Evolutionary conservation across 192 early-diverging fungal genomes (phyloP).

Genomic region (Geranomyces variabilis): DNA sequence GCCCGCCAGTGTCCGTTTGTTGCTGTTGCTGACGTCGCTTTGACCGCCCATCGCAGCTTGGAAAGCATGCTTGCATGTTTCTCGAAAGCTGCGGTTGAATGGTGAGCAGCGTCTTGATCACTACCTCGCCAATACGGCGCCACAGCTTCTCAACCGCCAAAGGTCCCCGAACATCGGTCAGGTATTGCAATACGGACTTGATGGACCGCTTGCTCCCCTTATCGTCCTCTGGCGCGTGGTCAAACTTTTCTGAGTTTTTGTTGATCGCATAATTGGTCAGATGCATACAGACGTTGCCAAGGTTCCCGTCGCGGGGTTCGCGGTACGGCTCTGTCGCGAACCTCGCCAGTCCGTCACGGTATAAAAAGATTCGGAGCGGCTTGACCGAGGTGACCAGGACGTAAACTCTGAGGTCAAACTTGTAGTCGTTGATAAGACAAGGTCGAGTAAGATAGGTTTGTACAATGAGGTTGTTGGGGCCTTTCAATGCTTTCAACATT

Average conservation of each 20-base stretch:
- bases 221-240: conserved; percentile 32
- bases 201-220: conserved; percentile 51
- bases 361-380: conserved; percentile 61
- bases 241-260: conserved; percentile 56
- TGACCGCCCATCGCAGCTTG: conserved; percentile 6
- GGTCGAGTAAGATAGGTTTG: conserved; percentile 53
- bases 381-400: conserved; percentile 60
- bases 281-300: conserved; percentile 60
- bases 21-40: not conserved
- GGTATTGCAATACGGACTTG: conserved; percentile 37
- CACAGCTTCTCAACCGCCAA: conserved; percentile 41
- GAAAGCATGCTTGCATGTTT: conserved; percentile 55
- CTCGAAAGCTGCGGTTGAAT: conserved; percentile 53
- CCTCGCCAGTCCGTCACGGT: conserved; percentile 59
- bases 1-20: not conserved
- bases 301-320: conserved; percentile 44
- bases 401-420: conserved; percentile 66
- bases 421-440: conserved; percentile 57
- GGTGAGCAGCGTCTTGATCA: conserved; percentile 59
- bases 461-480: conserved; percentile 44
- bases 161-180: conserved; percentile 24
- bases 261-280: conserved; percentile 70
- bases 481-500: conserved; percentile 24
- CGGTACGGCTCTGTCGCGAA: conserved; percentile 61
- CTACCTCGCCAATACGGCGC: conserved; percentile 48